A percentile compares a stretch with the other conserved stretches of the same genome.
These are phyloP conservation scores for Coprinopsis marcescibilis DNA, from an alignment of 768 basidiomycete genomes.

Conservation along the genomic window DNA sequence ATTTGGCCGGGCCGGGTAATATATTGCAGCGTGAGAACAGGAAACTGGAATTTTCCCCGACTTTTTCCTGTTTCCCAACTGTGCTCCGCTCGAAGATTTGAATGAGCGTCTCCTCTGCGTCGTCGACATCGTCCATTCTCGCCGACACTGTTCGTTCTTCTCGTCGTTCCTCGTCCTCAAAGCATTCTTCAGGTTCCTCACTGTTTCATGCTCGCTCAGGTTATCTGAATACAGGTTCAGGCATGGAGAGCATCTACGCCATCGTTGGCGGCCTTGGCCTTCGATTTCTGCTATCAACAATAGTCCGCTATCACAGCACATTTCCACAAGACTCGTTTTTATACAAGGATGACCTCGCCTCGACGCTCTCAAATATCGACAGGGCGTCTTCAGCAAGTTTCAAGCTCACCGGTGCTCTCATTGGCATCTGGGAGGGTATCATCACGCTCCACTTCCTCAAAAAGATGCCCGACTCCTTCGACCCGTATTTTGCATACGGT, in stretches of 20 bases:
- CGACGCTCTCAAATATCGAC: background rate
- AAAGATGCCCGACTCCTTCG: conserved; percentile 57
- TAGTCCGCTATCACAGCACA: background rate
- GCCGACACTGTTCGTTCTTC: background rate
- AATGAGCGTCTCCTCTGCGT: background rate
- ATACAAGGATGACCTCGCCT: conserved; percentile 3
- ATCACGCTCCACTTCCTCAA: conserved; percentile 67
- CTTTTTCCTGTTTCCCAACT: background rate
- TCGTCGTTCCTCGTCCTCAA: too few relatives aligned
- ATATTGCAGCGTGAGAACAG: background rate
- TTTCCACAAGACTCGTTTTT: background rate
- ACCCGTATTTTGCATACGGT: conserved; percentile 64
- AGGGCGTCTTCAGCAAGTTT: conserved; percentile 42
- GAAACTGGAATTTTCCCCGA: background rate
- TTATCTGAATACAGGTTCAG: background rate
- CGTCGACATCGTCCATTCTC: background rate
- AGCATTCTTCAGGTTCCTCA: too few relatives aligned
- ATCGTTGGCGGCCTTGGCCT: conserved; percentile 63
- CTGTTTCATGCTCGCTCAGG: background rate
- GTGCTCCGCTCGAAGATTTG: background rate
- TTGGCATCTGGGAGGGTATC: conserved; percentile 78
- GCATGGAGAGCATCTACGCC: conserved; percentile 67
- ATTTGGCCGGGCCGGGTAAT: background rate
- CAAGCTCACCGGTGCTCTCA: conserved; percentile 54
- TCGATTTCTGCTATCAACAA: conserved; percentile 46